Base-by-base conservation (phyloP, 1,139 yeast genomes). In the Pichia sp. region DNA sequence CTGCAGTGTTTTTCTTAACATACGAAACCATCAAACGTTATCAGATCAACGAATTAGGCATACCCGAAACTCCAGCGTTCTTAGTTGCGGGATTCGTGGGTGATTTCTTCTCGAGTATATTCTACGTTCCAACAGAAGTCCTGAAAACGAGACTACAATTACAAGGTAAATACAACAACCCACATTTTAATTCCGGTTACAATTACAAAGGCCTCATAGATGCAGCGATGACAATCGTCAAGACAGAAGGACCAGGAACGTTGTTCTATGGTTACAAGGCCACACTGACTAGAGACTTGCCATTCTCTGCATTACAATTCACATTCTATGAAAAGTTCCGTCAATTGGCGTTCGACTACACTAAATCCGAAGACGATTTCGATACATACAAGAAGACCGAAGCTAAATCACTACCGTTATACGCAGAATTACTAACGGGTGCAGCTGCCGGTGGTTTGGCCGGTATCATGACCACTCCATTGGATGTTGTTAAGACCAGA, bases 121-220 rank as follows among this genome's bases (percentile, higher is more conserved):
- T 89, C 40, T 93, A 93, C 59, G 99, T 93, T n/a, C 99, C 99
- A 3, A 83, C 93, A 31, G 99, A 93, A 64, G 98, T 93, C n/a
- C 69, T 93, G 50, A 93, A 94, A 65, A 90, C 99, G 8, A 74
- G 99, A 58, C 68, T 93, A 42, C 99, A 93, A 68, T 70, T 93
- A 46, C 99, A 93, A 67, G 99, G 99, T 1, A 75, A 82, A 43
- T 76, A 79, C 66, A 88, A 90, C 66, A 93, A 91, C 63, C 87
- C 86, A 0, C 73, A 75, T 64, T 90, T 91, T 53, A 66, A 73
- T 42, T 88, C 89, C 12, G 97, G 96, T 0, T 93, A 93, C 67
- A 93, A 93, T 63, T 93, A 93, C 65, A 74, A 72, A 45, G 86
- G 89, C 7, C 67, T 84, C 52, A 59, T 75, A 18, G 80, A 88